phyloP scores from a whole-genome alignment of 2,329 filamentous ascomycete species.

The Calonectria pseudoreteaudii region DNA sequence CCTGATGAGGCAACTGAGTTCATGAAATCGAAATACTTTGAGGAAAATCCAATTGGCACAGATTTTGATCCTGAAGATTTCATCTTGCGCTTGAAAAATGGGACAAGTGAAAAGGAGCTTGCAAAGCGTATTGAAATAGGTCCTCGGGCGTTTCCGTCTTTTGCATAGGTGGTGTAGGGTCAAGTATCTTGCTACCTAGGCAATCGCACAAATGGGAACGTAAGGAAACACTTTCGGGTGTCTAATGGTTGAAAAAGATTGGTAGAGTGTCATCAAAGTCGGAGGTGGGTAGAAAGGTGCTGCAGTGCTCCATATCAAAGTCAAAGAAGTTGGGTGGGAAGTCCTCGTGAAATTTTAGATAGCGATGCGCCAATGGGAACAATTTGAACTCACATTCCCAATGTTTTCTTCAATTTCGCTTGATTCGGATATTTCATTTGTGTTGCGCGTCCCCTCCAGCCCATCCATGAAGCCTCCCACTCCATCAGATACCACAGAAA shows the following conservation, averaged over 20 bases:
- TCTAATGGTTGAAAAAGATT: neutral
- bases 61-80: conserved; percentile 20
- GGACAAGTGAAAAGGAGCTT: neutral
- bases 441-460: neutral
- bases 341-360: neutral
- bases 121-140: neutral
- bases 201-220: neutral
- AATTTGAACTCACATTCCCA: neutral
- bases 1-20: conserved; percentile 19
- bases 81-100: neutral
- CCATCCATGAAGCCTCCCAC: neutral
- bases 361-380: neutral
- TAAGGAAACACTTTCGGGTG: accelerated
- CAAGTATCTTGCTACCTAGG: neutral
- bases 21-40: conserved; percentile 12
- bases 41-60: conserved; percentile 20
- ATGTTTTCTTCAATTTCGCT: neutral
- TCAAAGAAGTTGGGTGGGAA: neutral
- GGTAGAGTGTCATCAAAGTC: neutral
- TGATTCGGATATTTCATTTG: neutral
- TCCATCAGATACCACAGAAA: neutral
- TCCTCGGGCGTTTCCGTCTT: neutral
- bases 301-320: neutral
- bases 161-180: neutral
- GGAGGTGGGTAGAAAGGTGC: neutral